Base-by-base conservation (phyloP, 2,329 filamentous ascomycete genomes). In the Alternaria sp. region DNA sequence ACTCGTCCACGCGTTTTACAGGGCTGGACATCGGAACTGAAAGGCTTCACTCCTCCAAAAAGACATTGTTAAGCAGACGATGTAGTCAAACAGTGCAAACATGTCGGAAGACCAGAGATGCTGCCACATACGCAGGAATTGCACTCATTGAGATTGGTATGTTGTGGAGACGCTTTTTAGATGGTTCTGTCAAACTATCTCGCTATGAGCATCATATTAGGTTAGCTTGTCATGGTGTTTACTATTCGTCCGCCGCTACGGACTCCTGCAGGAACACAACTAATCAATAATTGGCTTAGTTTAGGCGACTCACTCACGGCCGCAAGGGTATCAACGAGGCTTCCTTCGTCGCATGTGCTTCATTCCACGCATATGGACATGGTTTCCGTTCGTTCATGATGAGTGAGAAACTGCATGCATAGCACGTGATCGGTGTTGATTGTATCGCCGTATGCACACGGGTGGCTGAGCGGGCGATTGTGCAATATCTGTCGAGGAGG, bases 161-260 rank as follows among this genome's bases (percentile, higher is more conserved):
- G 17, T 17, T 17, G 17, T 17, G 17, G 17, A 17, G 17, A 17
- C 2, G 17, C 39, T 24, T 4, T 41, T 21, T n/a, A 26, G 39
- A 24, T 41, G 21, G 10, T 41, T 41, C 39, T 41, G 39, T 41
- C 9, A 24, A 24, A 14, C 2, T 4, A 24, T 2, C 21, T 26
- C 21, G 24, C 40, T 2, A 0, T 24, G 24, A 44, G 14, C 28
- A 17, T 29, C 28, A n/a, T 0, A 2, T 34, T 5, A 5, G 21
- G 1, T 26, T 17, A 7, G 29, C 14, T 36, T 17, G 31, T 34
- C 11, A 5, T 48, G 2, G 7, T 36, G 44, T 48, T 48, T 1
- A 36, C 21, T n/a, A 36, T 34, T 48, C 44, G 44, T 48, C 44
- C 44, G 31, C 31, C 44, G 31, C 36, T 48, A 34, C 8, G 29